phyloP scores from a whole-genome alignment of 208 protist genomes.

The Leishmania tropica region DNA sequence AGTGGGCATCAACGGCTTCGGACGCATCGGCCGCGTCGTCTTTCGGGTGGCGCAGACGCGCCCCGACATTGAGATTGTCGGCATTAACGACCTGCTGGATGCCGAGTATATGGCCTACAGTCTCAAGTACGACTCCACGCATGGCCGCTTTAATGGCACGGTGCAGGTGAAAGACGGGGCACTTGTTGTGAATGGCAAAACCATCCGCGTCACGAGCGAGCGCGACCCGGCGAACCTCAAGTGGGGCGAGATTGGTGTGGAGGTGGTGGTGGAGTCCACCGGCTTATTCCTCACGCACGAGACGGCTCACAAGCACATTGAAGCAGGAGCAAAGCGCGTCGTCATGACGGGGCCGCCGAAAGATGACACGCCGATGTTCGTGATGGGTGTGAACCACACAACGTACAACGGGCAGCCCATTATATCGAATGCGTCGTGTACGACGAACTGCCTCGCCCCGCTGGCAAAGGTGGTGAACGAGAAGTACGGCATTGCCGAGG shows the following conservation, averaged over 20 bases:
- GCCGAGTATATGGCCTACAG: slow-evolving; percentile 97
- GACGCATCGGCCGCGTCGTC: slow-evolving; percentile 98
- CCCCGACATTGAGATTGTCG: slow-evolving; percentile 66
- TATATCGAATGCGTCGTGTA: slow-evolving; percentile 99
- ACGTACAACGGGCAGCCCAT: slow-evolving; percentile 90
- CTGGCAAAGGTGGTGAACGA: slow-evolving; percentile 97
- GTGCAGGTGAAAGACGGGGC: slow-evolving; percentile 70
- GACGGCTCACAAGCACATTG: slow-evolving; percentile 93
- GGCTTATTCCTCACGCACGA: slow-evolving; percentile 97
- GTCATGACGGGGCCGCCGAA: slow-evolving; percentile 99
- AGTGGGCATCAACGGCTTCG: slow-evolving; percentile 98
- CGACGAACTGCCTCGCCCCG: slow-evolving; percentile 99
- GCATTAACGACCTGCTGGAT: slow-evolving; percentile 88
- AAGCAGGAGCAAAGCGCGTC: slow-evolving; percentile 98
- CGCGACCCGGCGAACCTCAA: slow-evolving; percentile 94
- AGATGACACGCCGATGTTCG: slow-evolving; percentile 97
- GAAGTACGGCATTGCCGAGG: slow-evolving; percentile 95
- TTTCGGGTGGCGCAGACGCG: slow-evolving; percentile 77
- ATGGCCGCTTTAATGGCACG: slow-evolving; percentile 91
- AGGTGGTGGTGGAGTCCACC: slow-evolving; percentile 99
- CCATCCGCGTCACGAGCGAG: slow-evolving; percentile 78
- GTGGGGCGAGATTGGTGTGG: slow-evolving; percentile 93
- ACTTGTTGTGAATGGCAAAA: slow-evolving; percentile 84
- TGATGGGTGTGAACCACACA: slow-evolving; percentile 99
- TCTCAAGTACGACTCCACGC: slow-evolving; percentile 97